Evolutionary conservation across 2,329 filamentous ascomycete genomes (phyloP).

Genomic region (Hypoxylon rubiginosum): DNA sequence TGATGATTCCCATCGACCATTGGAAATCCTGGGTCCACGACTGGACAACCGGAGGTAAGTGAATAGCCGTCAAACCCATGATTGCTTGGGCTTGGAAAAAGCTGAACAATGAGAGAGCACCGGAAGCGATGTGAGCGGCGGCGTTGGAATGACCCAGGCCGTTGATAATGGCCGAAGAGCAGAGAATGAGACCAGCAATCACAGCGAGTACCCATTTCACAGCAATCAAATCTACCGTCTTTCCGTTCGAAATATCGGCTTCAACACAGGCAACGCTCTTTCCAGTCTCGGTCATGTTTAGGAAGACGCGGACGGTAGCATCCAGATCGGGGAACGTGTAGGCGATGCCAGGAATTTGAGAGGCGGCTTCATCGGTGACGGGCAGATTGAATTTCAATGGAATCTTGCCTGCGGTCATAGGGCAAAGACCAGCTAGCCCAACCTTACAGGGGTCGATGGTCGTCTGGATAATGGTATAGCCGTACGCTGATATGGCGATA

Average conservation of each 20-base stretch:
- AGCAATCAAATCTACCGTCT: conserved; percentile 83
- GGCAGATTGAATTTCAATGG: conserved; percentile 77
- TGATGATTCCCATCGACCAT: conserved; percentile 92
- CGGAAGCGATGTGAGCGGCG: conserved; percentile 86
- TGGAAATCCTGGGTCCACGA: conserved; percentile 94
- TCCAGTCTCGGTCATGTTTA: conserved; percentile 73
- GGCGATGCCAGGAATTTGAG: conserved; percentile 79
- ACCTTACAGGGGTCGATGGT: conserved; percentile 81
- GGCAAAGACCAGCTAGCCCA: conserved; percentile 82
- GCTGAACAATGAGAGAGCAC: conserved; percentile 84
- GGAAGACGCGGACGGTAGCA: conserved; percentile 79
- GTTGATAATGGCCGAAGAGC: conserved; percentile 84
- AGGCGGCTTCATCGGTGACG: conserved; percentile 67
- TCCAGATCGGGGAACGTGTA: conserved; percentile 88
- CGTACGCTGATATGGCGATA: conserved; percentile 83
- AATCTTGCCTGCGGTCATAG: conserved; percentile 89
- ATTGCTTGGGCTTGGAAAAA: conserved; percentile 92
- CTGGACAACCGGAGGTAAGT: conserved; percentile 82
- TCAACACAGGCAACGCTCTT: conserved; percentile 81
- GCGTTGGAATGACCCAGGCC: conserved; percentile 89
- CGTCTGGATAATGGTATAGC: conserved; percentile 77
- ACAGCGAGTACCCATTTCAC: conserved; percentile 86
- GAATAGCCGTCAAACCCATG: conserved; percentile 81
- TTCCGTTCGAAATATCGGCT: conserved; percentile 83
- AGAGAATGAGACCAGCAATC: conserved; percentile 80